Base-by-base conservation (phyloP, 2,329 filamentous ascomycete genomes). In the Aureobasidium vineae region DNA sequence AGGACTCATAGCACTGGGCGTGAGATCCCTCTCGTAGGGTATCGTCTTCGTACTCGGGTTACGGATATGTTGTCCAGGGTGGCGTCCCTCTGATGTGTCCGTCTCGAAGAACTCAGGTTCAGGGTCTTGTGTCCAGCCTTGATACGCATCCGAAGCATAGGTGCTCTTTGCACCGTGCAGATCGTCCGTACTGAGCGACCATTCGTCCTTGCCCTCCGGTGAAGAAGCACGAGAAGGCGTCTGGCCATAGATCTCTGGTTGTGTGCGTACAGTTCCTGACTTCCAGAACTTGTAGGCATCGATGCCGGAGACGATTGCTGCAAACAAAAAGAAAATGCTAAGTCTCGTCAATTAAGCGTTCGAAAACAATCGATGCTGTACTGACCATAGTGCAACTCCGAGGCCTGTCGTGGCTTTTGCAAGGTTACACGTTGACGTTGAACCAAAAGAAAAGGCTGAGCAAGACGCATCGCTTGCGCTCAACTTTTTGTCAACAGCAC, bases 1-100 rank as follows among this genome's bases (percentile, higher is more conserved):
- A 1, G 61, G 61, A 45, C 61, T 64, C 61, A 64, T 64, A 26
- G 61, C 61, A 38, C 61, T 64, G 6, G 61, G 49, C 6, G 61
- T 64, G 5, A 53, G 40, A 23, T 61, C 57, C 15, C 43, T 47
- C 19, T 53, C 47, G 21, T 64, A 64, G n/a, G 47, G 47, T 33
- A 64, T 41, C 16, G 47, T 54, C n/a, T n/a, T 64, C 16, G 26
- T 13, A 33, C 61, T 64, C 6, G 19, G 2, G 8, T 13, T 33
- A 5, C 49, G 21, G 5, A 64, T 23, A 5, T 64, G 47, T 10
- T n/a, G 15, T 21, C 61, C 61, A 11, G 61, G 61, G 15, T 64
- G 61, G 1, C 49, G 61, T 33, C 61, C 61, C 8, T 64, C 61
- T 28, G 23, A 43, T 1, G 61, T 64, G 13, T 64, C 61, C 19